Base-by-base conservation (phyloP, 768 basidiomycete genomes). In the Hygrocybe coccinea region DNA sequence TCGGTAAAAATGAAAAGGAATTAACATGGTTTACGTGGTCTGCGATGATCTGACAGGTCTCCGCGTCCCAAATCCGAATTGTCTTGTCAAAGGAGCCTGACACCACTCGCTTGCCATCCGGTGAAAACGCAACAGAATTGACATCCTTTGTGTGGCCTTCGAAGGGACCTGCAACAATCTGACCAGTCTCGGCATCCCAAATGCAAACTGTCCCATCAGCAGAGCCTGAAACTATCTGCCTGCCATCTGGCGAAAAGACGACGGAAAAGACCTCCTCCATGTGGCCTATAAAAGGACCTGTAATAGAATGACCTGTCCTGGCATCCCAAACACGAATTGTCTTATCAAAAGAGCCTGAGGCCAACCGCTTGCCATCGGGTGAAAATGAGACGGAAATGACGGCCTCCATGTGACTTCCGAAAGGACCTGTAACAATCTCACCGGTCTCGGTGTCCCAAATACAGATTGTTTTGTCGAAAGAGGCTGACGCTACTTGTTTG, bases 341-440 rank as follows among this genome's bases (percentile, higher is more conserved):
- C 59, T 78, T 74, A 69, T 81, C 80, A 62, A 77, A 74, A 5
- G 76, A 76, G 0, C 77, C 79, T 7, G 77, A 79, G 7, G 78
- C 67, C 24, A 82, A 71, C 61, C 67, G 73, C 60, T 77, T 78
- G n/a, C 81, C 79, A 25, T 70, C 68, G 0, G 79, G 78, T 57
- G 80, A 79, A 66, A 79, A 81, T 38, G 76, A 71, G n/a, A 80
- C 66, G 8, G 76, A 54, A 8, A 11, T 1, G 35, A 60, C 35
- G 2, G 2, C 2, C 19, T 52, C 24, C 12, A 38, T 58, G 57
- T 62, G 58, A 15, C 56, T 53, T 9, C n/a, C 43, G 22, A 62
- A 29, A 12, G 52, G 41, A 58, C 52, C 25, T 33, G 21, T 11
- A 24, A 50, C n/a, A 14, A 5, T 39, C n/a, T 49, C 9, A 12